Percentiles rank a stretch among this genome's conserved stretches.
These are phyloP conservation scores for Colletotrichum phormii DNA, from an alignment of 2,329 filamentous ascomycete species.

Conservation along the genomic window DNA sequence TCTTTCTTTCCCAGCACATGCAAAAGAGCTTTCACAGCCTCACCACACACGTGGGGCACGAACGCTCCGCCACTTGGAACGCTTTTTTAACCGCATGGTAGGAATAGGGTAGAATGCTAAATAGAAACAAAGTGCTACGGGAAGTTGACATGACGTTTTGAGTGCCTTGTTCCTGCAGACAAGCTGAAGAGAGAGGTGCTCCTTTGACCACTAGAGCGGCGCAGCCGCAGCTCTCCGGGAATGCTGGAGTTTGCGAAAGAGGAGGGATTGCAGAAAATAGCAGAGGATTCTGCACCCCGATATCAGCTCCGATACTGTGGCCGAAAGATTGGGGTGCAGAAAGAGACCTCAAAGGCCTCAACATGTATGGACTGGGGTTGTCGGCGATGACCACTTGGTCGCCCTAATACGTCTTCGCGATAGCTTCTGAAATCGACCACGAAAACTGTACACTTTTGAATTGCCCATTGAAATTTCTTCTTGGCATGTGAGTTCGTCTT, in stretches of 20 bases:
- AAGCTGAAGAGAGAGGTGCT: neutral
- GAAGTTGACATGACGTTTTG: neutral
- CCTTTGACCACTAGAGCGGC: neutral
- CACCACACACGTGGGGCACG: neutral
- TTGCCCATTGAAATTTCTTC: neutral
- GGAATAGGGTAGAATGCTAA: neutral
- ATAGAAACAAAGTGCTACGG: neutral
- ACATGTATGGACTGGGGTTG: neutral
- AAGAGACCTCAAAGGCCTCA: neutral
- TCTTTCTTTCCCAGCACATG: neutral
- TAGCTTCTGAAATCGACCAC: neutral
- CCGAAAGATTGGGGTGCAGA: conserved; percentile 12
- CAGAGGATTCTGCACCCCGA: neutral
- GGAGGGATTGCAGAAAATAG: neutral
- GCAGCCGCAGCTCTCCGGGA: neutral
- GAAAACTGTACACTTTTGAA: neutral
- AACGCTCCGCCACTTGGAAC: neutral
- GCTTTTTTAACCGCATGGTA: neutral
- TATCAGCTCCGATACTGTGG: neutral
- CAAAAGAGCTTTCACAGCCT: conserved; percentile 32
- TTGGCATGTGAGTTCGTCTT: neutral
- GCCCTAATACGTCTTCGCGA: neutral
- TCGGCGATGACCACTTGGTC: neutral
- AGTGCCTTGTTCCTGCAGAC: conserved; percentile 22
- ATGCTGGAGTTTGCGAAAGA: neutral